Base-by-base conservation (phyloP, 768 basidiomycete genomes). In the Russula brevipes region DNA sequence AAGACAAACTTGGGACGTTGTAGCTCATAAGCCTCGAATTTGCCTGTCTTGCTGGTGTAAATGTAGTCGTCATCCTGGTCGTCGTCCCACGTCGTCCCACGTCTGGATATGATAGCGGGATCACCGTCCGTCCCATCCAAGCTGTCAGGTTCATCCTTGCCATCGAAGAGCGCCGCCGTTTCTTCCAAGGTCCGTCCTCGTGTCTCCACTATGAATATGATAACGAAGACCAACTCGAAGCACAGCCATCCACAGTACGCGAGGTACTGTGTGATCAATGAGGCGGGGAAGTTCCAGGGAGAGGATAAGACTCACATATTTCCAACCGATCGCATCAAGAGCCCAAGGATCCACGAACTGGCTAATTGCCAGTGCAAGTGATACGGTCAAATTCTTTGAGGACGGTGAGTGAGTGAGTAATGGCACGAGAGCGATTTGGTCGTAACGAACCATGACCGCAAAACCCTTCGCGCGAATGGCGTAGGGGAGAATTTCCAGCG, bases 301-400 rank as follows among this genome's bases (percentile, higher is more conserved):
- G 39, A 51, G 35, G 35, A 17, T 38, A 52, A 31, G 41, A 69
- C 75, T 55, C 58, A 78, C 75, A 55, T 76, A 76, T 71, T 73
- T 73, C 80, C 81, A 77, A 9, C 76, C 76, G 5, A 84, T 66
- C 0, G 71, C 71, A 5, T 77, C 74, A 30, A 92, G 75, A 1
- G 89, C 90, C 77, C 85, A 83, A 7, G 90, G 88, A 68, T 91
- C 91, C 53, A 89, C 82, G 58, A 89, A 88, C 70, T 88, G 87
- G 68, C 88, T 92, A 73, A 93, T 87, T 3, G 89, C 86, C 33
- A 88, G 76, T 2, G 86, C 82, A 42, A 87, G 76, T 69, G 82
- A 85, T 35, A 88, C 77, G 5, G 78, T 77, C 55, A 88, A 73
- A 71, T 86, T 87, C 86, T 87, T 55, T 19, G 67, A 5, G 58